These are phyloP conservation scores for Xerocomellus dryophilus DNA, from an alignment of 768 basidiomycete genomes.

Conservation along the genomic window DNA sequence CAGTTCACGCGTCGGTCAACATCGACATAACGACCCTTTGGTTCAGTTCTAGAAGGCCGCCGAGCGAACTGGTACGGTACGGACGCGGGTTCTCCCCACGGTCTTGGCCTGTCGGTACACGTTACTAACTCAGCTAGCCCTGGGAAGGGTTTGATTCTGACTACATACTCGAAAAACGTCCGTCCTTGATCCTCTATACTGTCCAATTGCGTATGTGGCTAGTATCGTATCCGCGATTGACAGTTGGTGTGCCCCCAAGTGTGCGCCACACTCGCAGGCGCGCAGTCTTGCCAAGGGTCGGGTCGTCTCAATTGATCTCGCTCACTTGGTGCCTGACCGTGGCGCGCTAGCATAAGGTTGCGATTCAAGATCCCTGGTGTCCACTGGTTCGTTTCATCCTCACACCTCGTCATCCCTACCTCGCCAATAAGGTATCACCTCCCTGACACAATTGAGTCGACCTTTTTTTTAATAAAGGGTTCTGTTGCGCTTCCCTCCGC, in stretches of 20 bases:
- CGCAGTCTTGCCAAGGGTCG: not conserved
- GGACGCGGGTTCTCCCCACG: not conserved
- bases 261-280: not conserved
- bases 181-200: not conserved
- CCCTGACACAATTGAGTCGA: conserved; percentile 3
- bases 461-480: conserved; percentile 9
- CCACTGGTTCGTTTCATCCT: conserved; percentile 12
- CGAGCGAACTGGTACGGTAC: not conserved
- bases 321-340: conserved; percentile 12
- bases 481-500: conserved; percentile 6
- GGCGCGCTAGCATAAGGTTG: not conserved
- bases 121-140: not conserved
- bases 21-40: not conserved
- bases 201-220: not conserved
- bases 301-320: conserved; percentile 7
- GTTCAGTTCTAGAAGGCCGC: not conserved
- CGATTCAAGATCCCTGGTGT: not conserved
- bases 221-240: not conserved
- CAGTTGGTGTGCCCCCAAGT: not conserved
- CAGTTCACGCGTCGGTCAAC: not conserved
- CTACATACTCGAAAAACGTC: not conserved
- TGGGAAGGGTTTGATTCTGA: conserved; percentile 4
- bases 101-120: not conserved
- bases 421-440: not conserved
- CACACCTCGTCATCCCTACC: not conserved